Conservation (phyloP, 306 rosid genomes). For the Crotalaria pallida region DNA sequence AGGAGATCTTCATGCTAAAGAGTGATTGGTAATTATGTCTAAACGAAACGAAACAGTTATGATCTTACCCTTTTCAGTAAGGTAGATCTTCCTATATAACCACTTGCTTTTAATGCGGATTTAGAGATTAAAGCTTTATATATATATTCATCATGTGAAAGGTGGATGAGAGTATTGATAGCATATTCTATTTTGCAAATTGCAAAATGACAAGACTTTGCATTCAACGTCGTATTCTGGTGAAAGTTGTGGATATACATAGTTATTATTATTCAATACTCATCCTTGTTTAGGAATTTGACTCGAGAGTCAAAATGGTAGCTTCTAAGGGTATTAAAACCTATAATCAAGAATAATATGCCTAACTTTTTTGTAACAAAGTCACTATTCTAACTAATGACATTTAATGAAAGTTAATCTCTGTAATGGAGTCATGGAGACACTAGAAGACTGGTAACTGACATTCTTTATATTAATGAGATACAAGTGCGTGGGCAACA, state of each 20-base stretch:
- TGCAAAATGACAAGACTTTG: neutral
- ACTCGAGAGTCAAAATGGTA: slow-evolving; percentile 13
- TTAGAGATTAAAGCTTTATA: neutral
- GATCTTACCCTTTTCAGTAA: neutral
- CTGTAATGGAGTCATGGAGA: neutral
- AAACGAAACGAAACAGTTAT: neutral
- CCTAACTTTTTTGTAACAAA: neutral
- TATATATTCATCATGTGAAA: slow-evolving; percentile 8
- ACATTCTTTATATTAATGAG: neutral
- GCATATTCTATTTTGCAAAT: neutral
- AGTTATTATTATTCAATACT: slow-evolving; percentile 5
- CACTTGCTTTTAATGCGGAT: slow-evolving; percentile 4
- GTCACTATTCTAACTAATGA: neutral
- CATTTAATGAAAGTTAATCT: slow-evolving; percentile 1
- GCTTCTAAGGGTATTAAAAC: neutral
- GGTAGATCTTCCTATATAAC: slow-evolving; percentile 4
- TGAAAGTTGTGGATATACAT: slow-evolving; percentile 23
- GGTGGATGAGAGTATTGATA: neutral
- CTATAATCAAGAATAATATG: neutral
- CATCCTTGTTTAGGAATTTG: neutral
- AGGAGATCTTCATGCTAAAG: neutral
- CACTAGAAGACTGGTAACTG: neutral
- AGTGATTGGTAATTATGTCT: slow-evolving; percentile 3
- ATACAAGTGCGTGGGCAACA: neutral
- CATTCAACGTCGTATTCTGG: neutral